phyloP scores from a whole-genome alignment of 257 asterid genomes.

The Anisodus tanguticus region DNA sequence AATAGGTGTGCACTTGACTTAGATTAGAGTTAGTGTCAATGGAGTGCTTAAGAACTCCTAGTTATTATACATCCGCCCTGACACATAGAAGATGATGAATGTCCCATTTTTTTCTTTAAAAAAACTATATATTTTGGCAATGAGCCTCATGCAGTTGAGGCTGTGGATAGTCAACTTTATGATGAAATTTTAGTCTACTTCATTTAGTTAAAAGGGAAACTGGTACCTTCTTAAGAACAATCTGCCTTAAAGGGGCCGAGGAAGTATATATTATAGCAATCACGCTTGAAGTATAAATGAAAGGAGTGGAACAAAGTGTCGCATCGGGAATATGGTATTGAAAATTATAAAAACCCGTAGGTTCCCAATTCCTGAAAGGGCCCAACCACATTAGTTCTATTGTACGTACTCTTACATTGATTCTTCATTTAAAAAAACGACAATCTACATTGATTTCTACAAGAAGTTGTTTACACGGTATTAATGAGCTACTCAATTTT shows the following conservation, averaged over 20 bases:
- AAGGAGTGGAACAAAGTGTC: too few species aligned
- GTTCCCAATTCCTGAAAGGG: neutral
- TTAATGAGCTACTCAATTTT: neutral
- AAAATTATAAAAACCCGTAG: too few species aligned
- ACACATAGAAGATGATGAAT: neutral
- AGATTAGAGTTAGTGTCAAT: neutral
- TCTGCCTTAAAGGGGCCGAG: too few species aligned
- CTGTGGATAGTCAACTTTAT: neutral
- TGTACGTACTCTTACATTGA: neutral
- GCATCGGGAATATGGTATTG: too few species aligned
- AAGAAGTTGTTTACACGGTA: neutral
- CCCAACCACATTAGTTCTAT: neutral
- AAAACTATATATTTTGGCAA: neutral
- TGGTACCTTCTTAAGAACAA: too few species aligned
- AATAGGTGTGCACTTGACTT: neutral
- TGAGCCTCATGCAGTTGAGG: neutral
- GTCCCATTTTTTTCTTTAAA: neutral
- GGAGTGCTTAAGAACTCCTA: neutral
- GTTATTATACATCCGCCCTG: neutral
- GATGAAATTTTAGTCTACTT: neutral
- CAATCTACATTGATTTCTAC: neutral
- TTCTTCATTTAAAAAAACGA: too few species aligned
- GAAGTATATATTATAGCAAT: too few species aligned
- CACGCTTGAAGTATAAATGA: too few species aligned
- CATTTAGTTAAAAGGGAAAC: neutral